phyloP scores from a whole-genome alignment of 177 flowering plant genomes.

The Vitis hybrid region DNA sequence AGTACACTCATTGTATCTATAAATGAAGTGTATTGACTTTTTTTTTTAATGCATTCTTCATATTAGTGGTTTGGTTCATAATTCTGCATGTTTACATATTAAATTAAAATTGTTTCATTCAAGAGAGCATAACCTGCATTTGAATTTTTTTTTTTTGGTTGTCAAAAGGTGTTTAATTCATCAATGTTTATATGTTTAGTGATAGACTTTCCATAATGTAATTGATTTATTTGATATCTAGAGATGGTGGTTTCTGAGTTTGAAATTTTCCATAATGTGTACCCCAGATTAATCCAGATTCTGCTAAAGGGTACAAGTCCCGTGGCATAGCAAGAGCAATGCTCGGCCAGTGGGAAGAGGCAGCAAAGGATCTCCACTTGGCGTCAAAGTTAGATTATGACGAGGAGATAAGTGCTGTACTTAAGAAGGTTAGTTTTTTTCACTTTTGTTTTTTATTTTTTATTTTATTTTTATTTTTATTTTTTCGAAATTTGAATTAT shows the following conservation, averaged over 20 bases:
- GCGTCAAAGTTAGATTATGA: conserved; percentile 91
- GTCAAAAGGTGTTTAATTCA: neutral
- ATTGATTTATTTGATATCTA: neutral
- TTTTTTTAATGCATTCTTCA: too few relatives aligned
- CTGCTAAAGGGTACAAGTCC: conserved; percentile 94
- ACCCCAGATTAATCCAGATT: conserved; percentile 90
- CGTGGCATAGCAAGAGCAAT: conserved; percentile 87
- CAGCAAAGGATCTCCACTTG: conserved; percentile 91
- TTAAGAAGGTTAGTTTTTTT: conserved; percentile 65
- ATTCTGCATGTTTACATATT: too few relatives aligned
- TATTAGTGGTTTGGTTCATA: too few relatives aligned
- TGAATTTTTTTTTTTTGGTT: neutral
- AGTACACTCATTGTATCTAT: too few relatives aligned
- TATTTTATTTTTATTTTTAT: too few relatives aligned
- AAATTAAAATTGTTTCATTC: neutral
- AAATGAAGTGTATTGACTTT: too few relatives aligned
- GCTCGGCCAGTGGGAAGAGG: conserved; percentile 95
- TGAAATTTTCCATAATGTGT: neutral
- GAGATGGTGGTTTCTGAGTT: neutral
- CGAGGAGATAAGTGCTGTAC: conserved; percentile 79
- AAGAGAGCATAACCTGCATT: neutral
- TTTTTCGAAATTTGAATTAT: neutral
- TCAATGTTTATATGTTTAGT: neutral
- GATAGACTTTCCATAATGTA: neutral
- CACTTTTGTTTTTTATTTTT: neutral